Conservation (phyloP, 768 basidiomycete species). For the Melanogaster broomeanus region DNA sequence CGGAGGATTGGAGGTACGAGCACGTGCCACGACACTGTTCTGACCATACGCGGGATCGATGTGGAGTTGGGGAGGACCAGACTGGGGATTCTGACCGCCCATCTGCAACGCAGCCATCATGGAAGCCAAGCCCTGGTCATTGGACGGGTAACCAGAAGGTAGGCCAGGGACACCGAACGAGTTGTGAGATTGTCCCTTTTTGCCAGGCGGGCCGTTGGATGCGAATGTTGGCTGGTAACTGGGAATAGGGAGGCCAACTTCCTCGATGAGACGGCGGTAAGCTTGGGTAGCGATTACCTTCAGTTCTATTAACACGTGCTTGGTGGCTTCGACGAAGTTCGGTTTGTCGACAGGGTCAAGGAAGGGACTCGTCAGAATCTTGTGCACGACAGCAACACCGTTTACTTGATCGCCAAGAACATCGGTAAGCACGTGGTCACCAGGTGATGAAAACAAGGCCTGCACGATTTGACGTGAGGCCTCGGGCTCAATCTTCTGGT, state of each 20-base stretch:
- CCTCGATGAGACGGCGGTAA: conserved; percentile 90
- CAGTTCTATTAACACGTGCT: conserved; percentile 85
- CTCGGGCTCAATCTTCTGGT: conserved; percentile 91
- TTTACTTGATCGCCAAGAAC: conserved; percentile 96
- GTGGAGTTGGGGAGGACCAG: conserved; percentile 72
- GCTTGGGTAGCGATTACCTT: conserved; percentile 95
- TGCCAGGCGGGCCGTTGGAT: conserved; percentile 55
- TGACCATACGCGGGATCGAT: conserved; percentile 65
- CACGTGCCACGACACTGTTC: conserved; percentile 43
- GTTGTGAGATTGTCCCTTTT: conserved; percentile 56
- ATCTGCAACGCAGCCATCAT: conserved; percentile 94
- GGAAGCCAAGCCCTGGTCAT: conserved; percentile 82
- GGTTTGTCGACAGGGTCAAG: conserved; percentile 71
- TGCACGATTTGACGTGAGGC: conserved; percentile 87
- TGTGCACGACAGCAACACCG: conserved; percentile 90
- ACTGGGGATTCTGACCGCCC: conserved; percentile 85
- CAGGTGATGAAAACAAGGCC: conserved; percentile 86
- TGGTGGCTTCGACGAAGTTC: conserved; percentile 80
- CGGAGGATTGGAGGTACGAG: conserved; percentile 44
- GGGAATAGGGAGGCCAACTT: conserved; percentile 89
- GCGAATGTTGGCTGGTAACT: conserved; percentile 83
- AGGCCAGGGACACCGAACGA: conserved; percentile 72
- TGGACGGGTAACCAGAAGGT: conserved; percentile 77
- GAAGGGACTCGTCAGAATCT: conserved; percentile 87
- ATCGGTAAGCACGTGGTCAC: conserved; percentile 90